These are phyloP conservation scores for Annulohypoxylon stygium DNA, from an alignment of 495 filamentous ascomycete species.

Conservation along the genomic window DNA sequence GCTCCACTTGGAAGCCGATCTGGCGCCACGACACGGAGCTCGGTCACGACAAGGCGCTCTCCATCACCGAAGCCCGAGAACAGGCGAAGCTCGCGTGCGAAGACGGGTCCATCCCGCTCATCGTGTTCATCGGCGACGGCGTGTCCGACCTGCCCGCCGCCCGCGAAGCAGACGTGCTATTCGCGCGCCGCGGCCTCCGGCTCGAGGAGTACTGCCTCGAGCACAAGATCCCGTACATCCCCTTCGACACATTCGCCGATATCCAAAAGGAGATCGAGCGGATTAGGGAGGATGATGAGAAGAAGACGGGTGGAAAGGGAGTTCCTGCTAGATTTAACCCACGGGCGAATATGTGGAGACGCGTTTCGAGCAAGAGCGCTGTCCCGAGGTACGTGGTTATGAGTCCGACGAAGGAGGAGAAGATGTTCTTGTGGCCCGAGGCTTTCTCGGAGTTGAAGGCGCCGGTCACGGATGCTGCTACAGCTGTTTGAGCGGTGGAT, in stretches of 20 bases:
- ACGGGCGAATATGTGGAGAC: constrained; percentile 77
- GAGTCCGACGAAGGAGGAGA: constrained; percentile 71
- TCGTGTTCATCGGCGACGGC: constrained; percentile 84
- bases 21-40: constrained; percentile 77
- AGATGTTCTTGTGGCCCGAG: constrained; percentile 76
- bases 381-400: constrained; percentile 69
- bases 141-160: constrained; percentile 81
- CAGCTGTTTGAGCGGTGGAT: background rate
- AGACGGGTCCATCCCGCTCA: constrained; percentile 74
- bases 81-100: constrained; percentile 66
- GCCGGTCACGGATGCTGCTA: constrained; percentile 9
- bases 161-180: constrained; percentile 80
- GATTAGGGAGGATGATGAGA: constrained; percentile 71
- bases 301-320: constrained; percentile 74
- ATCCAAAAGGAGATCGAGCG: constrained; percentile 73
- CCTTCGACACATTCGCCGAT: constrained; percentile 77
- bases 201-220: constrained; percentile 79
- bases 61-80: constrained; percentile 70
- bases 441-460: constrained; percentile 63
- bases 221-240: constrained; percentile 71
- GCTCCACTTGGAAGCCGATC: constrained; percentile 74
- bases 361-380: constrained; percentile 67
- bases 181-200: constrained; percentile 75
- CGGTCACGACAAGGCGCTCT: constrained; percentile 78
- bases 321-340: constrained; percentile 76